These are phyloP conservation scores for Pontederia paniculata DNA, from an alignment of 176 grass and related monocot species.

Conservation along the genomic window DNA sequence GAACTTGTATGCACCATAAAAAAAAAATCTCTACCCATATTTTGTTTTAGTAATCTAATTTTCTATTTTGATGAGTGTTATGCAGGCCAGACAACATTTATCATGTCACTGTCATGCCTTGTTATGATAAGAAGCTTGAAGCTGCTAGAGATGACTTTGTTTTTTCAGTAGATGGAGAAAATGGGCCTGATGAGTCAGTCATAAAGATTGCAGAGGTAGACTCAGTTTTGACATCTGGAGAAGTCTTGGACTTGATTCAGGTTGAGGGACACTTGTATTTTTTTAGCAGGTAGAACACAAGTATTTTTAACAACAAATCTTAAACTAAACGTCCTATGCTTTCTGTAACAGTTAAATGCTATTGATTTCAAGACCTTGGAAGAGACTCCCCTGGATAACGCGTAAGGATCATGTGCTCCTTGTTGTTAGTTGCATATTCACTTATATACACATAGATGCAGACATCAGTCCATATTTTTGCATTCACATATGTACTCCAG, in stretches of 20 bases:
- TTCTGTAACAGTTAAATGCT: slow-evolving; percentile 61
- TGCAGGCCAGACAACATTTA: slow-evolving; percentile 55
- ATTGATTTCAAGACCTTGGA: slow-evolving; percentile 70
- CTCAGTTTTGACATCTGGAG: slow-evolving; percentile 86
- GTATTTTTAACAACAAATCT: too few species aligned
- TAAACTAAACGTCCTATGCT: neutral
- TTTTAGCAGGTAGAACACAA: too few species aligned
- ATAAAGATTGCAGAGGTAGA: slow-evolving; percentile 60
- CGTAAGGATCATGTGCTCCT: slow-evolving; percentile 38
- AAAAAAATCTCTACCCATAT: too few species aligned
- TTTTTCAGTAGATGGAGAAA: slow-evolving; percentile 64
- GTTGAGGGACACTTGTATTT: slow-evolving; percentile 23
- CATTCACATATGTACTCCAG: neutral
- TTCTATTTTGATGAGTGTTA: neutral
- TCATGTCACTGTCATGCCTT: slow-evolving; percentile 98
- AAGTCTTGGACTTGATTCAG: slow-evolving; percentile 96
- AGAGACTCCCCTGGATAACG: slow-evolving; percentile 68
- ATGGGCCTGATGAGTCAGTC: neutral
- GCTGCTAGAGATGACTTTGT: slow-evolving; percentile 75
- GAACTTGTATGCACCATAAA: too few species aligned
- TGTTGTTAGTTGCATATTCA: neutral
- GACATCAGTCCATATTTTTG: neutral
- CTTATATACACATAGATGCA: neutral
- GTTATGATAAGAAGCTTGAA: slow-evolving; percentile 98
- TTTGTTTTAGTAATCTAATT: too few species aligned